Base-by-base conservation (phyloP, 192 early-diverging fungal species). In the Chytriomyces sp. region DNA sequence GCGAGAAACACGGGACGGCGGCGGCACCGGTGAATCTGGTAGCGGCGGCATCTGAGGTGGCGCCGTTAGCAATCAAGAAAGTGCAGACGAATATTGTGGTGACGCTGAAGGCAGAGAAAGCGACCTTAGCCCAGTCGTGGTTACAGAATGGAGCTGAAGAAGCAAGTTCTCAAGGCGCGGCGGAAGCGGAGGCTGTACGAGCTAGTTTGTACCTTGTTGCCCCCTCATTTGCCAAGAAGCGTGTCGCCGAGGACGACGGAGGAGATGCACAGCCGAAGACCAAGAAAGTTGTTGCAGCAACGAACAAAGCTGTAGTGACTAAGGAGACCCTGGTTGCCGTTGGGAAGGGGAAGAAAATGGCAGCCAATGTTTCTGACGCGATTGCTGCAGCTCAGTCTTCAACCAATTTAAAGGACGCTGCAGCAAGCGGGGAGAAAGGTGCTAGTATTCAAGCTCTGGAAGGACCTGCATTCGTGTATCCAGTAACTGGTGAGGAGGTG, bases 121-220 rank as follows among this genome's bases (percentile, higher is more conserved):
- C 14, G 22, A 49, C 44, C 22, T 49, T 49, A 3, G 17, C 22
- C 44, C 17, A 22, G 14, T 49, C 44, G 14, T 49, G 44, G 44
- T n/a, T n/a, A n/a, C n/a, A n/a, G n/a, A n/a, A n/a, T n/a, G 22
- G 44, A 2, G 22, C 14, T 14, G 44, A 49, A n/a, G 44, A 3
- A 49, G 44, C 44, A 22, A 49, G 17, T 49, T 22, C n/a, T 32
- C 39, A 52, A 14, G 40, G n/a, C 33, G 31, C 38, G 25, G 63
- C 63, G 2, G 39, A 65, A 52, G 63, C 63, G 7, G 63, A 65
- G 34, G 40, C 37, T 19, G 34, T 65, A 25, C 63, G 63, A 17
- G 63, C 63, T 25, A 49, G 39, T 19, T 28, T 65, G 8, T 65
- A 28, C 49, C 41, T 65, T 2, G 63, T 65, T 28, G 26, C 63